These are phyloP conservation scores for Lolium perenne DNA, from an alignment of 176 grass and related monocot species.

Conservation along the genomic window DNA sequence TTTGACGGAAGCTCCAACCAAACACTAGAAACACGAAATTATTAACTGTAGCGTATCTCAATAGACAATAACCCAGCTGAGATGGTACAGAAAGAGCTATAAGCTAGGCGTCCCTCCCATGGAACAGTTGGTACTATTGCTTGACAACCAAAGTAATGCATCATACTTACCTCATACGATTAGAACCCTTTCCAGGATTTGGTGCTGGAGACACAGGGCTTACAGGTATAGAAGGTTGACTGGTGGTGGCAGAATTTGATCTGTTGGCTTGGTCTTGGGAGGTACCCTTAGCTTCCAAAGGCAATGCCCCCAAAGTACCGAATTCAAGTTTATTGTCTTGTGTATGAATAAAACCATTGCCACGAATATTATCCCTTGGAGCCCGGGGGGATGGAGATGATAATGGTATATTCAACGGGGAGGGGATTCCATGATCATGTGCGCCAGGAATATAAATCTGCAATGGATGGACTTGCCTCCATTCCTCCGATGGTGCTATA, in stretches of 20 bases:
- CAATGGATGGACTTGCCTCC: constrained; percentile 35
- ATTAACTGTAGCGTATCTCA: not conserved
- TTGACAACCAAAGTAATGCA: constrained; percentile 15
- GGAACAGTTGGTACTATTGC: constrained; percentile 2
- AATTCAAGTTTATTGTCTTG: constrained; percentile 59
- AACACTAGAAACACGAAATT: constrained; percentile 12
- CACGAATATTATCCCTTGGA: constrained; percentile 44
- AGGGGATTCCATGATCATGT: constrained; percentile 55
- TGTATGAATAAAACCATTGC: constrained; percentile 51
- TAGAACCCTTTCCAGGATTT: constrained; percentile 41
- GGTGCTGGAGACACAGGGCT: constrained; percentile 26
- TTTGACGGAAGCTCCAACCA: not conserved
- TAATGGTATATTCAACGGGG: constrained; percentile 22
- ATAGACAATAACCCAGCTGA: constrained; percentile 9
- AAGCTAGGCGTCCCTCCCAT: not conserved
- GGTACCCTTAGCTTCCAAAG: constrained; percentile 32
- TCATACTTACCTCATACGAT: constrained; percentile 48
- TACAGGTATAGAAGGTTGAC: constrained; percentile 42
- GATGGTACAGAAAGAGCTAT: constrained; percentile 5
- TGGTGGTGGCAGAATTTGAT: constrained; percentile 36
- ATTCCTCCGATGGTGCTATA: constrained; percentile 46
- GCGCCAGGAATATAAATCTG: constrained; percentile 44
- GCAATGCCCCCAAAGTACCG: constrained; percentile 52
- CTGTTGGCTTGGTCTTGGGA: constrained; percentile 45
- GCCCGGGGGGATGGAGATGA: constrained; percentile 35